phyloP scores from a whole-genome alignment of 768 basidiomycete species.

The Stropharia rugosoannulata region DNA sequence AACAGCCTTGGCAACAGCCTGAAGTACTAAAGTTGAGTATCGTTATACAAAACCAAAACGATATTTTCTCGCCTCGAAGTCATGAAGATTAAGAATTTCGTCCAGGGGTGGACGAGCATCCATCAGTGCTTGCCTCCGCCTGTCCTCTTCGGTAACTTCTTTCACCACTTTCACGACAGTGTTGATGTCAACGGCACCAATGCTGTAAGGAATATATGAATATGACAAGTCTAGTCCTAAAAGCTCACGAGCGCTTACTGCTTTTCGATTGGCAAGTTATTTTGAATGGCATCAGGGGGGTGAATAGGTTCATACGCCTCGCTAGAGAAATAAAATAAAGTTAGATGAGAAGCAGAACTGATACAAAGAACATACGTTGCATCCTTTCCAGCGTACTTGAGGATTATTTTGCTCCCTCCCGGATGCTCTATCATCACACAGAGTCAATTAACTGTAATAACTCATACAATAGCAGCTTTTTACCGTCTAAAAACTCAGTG shows the following conservation, averaged over 20 bases:
- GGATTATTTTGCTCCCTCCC: constrained; percentile 82
- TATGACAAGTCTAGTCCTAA: background rate
- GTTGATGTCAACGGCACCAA: constrained; percentile 70
- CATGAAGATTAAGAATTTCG: constrained; percentile 87
- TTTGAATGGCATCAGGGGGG: constrained; percentile 77
- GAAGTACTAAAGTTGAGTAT: constrained; percentile 4
- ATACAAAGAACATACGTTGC: constrained; percentile 61
- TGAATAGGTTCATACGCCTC: constrained; percentile 89
- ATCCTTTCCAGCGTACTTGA: constrained; percentile 89
- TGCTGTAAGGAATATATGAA: constrained; percentile 28
- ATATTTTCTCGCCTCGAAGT: constrained; percentile 72
- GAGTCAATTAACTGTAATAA: background rate
- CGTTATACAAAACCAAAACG: background rate
- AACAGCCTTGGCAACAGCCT: constrained; percentile 80
- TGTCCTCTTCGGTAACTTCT: constrained; percentile 69
- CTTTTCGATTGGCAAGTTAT: constrained; percentile 80
- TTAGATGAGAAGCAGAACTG: background rate
- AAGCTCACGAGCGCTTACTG: constrained; percentile 47
- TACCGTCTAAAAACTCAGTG: constrained; percentile 74
- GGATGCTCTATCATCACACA: constrained; percentile 54
- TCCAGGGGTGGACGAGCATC: constrained; percentile 67
- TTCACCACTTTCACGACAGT: constrained; percentile 66
- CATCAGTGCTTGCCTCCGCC: constrained; percentile 60
- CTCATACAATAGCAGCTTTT: background rate
- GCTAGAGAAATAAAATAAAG: constrained; percentile 30